Evolutionary conservation across 768 basidiomycete species (phyloP), one percentile per base, ranked within the genome.

Genomic region (Phylloporus arenicola): DNA sequence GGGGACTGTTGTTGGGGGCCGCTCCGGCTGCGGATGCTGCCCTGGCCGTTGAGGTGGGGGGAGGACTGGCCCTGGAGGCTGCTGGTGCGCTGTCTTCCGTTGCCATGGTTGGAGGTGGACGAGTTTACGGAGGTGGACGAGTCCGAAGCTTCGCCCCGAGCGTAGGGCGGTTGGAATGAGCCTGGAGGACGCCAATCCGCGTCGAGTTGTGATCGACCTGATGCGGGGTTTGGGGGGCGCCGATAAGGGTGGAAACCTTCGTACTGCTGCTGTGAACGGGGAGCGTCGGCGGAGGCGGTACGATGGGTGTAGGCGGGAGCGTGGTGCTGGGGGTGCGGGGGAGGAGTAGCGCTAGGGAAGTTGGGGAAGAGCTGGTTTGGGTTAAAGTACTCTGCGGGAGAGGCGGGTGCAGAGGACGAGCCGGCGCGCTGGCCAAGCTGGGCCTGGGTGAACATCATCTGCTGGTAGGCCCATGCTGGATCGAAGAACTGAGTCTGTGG

Each of bases 381-480:
- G n/a, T 74, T 64, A 58, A 79, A 84, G 68, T 79, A 84, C 43
- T 85, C 83, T 40, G 71, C 63, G 12, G 70, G 67, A 13, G 72
- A 68, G 43, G 64, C 65, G 43, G 72, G 64, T 30, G 69, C 68
- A 53, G 68, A 64, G 37, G 70, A 65, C 43, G 73, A 65, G 38
- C 62, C 63, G 30, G 71, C 70, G 34, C 77, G 74, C 60, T 77
- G 77, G 45, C 75, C 75, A 60, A 75, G 67, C 55, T 65, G 64
- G 9, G 64, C 63, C 57, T 79, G 73, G n/a, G 75, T 83, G 82
- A 81, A 86, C 82, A 92, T 83, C 88, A 91, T 90, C 62, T 91
- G 88, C 69, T 90, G 88, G 70, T 92, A 92, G 33, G 88, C 86
- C 88, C 89, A 92, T 11, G 79, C 69, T 13, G 84, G 86, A 68